Conservation (phyloP, 148 eudicot species). For the Camellia lanceoleosa region DNA sequence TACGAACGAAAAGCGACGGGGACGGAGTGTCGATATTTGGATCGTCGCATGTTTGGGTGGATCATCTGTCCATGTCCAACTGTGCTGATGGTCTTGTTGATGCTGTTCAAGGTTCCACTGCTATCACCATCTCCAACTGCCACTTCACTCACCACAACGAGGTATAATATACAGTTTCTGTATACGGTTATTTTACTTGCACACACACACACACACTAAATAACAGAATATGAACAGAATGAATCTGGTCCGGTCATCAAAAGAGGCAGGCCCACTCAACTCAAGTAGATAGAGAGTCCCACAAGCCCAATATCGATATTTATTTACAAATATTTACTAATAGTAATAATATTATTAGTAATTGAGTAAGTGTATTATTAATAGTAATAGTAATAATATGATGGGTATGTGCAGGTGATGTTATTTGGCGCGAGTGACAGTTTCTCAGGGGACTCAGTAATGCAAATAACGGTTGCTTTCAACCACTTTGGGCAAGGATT, state of each 20-base stretch:
- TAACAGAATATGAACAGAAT: no score
- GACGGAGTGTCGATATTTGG: slow-evolving; percentile 55
- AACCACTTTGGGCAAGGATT: slow-evolving; percentile 70
- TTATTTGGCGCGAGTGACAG: slow-evolving; percentile 58
- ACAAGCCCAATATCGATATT: no score
- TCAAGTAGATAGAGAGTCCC: no score
- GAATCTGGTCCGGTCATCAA: no score
- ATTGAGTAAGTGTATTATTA: no score
- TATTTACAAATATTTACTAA: no score
- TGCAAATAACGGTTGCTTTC: slow-evolving; percentile 76
- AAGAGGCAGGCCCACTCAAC: no score
- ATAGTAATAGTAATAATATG: no score
- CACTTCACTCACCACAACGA: slow-evolving; percentile 55
- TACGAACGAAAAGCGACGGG: slow-evolving; percentile 39
- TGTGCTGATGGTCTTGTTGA: slow-evolving; percentile 51
- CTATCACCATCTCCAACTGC: slow-evolving; percentile 53
- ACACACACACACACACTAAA: no score
- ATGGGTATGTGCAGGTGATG: slow-evolving; percentile 38
- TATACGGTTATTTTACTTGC: no score
- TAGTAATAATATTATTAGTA: no score
- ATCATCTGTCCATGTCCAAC: slow-evolving; percentile 53
- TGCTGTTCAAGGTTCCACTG: slow-evolving; percentile 45
- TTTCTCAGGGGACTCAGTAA: slow-evolving; percentile 37
- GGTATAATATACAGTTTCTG: slow-evolving; percentile 16
- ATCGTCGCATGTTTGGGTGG: slow-evolving; percentile 47